These are phyloP conservation scores for Quillaja saponaria DNA, from an alignment of 306 rosid genomes.

Conservation along the genomic window DNA sequence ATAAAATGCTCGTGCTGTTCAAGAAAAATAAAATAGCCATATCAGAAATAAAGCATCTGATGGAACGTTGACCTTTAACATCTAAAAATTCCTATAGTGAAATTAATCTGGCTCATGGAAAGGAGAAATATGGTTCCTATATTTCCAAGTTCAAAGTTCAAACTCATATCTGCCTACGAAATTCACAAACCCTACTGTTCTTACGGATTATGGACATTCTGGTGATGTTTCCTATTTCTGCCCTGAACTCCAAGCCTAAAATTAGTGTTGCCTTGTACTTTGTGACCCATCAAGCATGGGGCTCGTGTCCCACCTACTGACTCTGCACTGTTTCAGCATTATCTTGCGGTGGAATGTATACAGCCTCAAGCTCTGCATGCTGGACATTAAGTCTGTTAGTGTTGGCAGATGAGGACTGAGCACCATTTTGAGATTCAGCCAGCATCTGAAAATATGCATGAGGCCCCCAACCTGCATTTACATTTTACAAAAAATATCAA, in stretches of 20 bases:
- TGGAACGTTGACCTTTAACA: neutral
- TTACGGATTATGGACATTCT: conserved; percentile 44
- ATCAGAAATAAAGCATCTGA: neutral
- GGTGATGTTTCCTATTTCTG: conserved; percentile 33
- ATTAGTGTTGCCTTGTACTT: conserved; percentile 49
- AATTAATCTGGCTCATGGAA: neutral
- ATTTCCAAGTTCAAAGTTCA: neutral
- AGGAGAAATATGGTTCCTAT: neutral
- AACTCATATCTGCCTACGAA: conserved; percentile 4
- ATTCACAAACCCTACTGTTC: conserved; percentile 34
- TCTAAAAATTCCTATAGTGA: too few species aligned
- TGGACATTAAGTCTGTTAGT: conserved; percentile 30
- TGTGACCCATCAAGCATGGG: conserved; percentile 55
- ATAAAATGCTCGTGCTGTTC: too few species aligned
- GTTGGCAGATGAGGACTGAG: conserved; percentile 33
- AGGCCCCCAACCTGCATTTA: conserved; percentile 81
- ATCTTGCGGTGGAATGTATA: conserved; percentile 40
- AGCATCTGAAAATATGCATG: conserved; percentile 79
- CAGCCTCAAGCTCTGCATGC: conserved; percentile 48
- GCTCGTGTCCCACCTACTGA: conserved; percentile 43
- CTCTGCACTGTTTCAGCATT: conserved; percentile 28
- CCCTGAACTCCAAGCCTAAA: conserved; percentile 3
- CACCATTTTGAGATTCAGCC: conserved; percentile 49
- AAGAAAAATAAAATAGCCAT: too few species aligned
- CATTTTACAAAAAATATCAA: neutral